Evolutionary conservation across 495 filamentous ascomycete species (phyloP).

Genomic region (Hypoxylon cercidicola): DNA sequence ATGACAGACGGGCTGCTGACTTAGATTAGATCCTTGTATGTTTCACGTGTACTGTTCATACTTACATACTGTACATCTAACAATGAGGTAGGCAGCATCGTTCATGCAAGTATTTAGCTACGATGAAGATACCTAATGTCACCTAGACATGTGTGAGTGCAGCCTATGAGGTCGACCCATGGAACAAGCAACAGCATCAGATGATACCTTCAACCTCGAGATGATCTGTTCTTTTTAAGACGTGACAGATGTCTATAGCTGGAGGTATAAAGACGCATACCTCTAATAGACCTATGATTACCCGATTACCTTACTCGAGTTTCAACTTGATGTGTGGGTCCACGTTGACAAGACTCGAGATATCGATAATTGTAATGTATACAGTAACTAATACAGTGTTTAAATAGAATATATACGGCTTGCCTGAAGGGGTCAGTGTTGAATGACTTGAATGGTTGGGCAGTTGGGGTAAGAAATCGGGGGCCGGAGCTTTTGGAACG

Average conservation of each 20-base stretch:
- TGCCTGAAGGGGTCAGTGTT: background rate
- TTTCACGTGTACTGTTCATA: constrained; percentile 4
- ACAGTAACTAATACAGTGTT: constrained; percentile 9
- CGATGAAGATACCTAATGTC: background rate
- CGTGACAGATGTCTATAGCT: background rate
- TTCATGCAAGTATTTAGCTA: constrained; percentile 18
- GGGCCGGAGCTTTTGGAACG: constrained; percentile 18
- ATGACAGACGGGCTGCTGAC: background rate
- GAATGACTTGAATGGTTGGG: constrained; percentile 20
- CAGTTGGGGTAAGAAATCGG: constrained; percentile 22
- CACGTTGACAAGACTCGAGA: background rate
- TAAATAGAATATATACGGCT: background rate
- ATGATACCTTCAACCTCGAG: constrained; percentile 9
- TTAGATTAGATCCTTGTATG: constrained; percentile 15
- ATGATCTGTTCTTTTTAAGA: constrained; percentile 2
- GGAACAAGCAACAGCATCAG: constrained; percentile 9
- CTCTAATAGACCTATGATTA: background rate
- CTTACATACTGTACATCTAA: constrained; percentile 6
- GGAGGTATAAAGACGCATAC: background rate
- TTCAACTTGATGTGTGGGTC: background rate
- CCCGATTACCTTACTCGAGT: background rate
- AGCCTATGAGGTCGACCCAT: constrained; percentile 32
- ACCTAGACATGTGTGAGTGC: constrained; percentile 18
- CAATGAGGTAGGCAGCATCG: constrained; percentile 4
- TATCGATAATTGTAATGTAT: no score